Evolutionary conservation across 2,329 filamentous ascomycete genomes (phyloP), one percentile per base, ranked within the genome.

Genomic region (Dothideomycetes sp.): DNA sequence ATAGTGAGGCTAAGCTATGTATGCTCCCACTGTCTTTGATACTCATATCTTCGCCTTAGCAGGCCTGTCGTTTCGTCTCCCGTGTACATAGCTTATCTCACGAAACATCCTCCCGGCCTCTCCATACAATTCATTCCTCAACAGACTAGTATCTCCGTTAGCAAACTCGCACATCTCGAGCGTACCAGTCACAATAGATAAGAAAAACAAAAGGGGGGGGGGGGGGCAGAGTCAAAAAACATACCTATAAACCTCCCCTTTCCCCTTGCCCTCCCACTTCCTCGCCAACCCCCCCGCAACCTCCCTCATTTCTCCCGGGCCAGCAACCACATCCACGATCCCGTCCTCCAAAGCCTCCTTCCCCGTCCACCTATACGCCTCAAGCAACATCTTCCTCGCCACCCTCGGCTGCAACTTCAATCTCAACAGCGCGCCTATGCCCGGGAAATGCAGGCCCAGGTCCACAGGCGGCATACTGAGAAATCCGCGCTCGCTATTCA

Each of bases 331-430:
- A 54, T 75, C 70, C 4, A 75, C 70, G 41, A 75, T 67, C 0
- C 70, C 70, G 51, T 74, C 71, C 42, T 59, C 52, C 4, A 69
- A 43, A 2, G 71, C 71, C 43, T 70, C 61, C 44, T 64, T 59
- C 0, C 67, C 69, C 0, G 71, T 75, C 69, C 69, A 75, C 30
- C 55, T 59, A 41, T 75, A 66, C 14, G 70, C 72, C 49, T 75
- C 70, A 3, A 74, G 58, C 19, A 75, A 52, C 70, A 75, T 73
- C 49, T 71, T 72, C 4, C 69, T 55, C 11, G 70, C 69, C n/a
- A 73, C 53, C 34, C 65, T 59, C 8, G 70, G 68, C 0, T 54
- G 59, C 3, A 75, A 59, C 48, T 75, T 75, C 5, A 73, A 56
- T 2, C 70, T 61, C 2, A 69, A 68, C 5, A 75, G 57, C 3